Base-by-base conservation (phyloP, 441 rosid genomes). In the Adansonia madagascariensis region DNA sequence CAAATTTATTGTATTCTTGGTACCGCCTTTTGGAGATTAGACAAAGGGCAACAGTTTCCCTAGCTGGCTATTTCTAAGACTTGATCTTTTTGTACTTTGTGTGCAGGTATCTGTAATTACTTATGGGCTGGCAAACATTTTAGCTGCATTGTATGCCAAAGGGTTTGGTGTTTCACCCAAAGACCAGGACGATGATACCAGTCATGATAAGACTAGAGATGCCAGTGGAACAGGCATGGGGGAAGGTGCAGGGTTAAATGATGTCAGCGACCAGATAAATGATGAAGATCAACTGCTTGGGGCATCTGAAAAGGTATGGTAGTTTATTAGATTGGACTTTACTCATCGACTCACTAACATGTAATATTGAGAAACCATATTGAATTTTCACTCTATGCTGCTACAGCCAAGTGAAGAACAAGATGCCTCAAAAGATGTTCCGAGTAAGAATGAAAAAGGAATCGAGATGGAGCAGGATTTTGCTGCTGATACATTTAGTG, bases 161-260 rank as follows among this genome's bases (percentile, higher is more conserved):
- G 98, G 98, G 20, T 94, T 88, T 78, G 91, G 98, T 75, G 85
- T 76, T 77, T 73, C 95, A 80, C 80, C 83, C 15, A 88, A 88
- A 79, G 97, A 87, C 46, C 86, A 83, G 83, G 94, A 92, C 80
- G 98, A 80, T 81, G 98, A 81, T 74, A 69, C 83, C 73, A 76
- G 70, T 69, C 65, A 60, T 78, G 91, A 81, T 66, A 80, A 68
- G 82, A 71, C 94, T 65, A 85, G 89, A 86, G 86, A 81, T 80
- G 94, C 91, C 64, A 90, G 82, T 79, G 98, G 99, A 80, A 94
- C 94, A 6, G 99, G 98, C 63, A 88, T 97, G 97, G 98, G 99
- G 22, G 98, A 93, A 83, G 99, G 98, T 71, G 88, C 74, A 9
- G 98, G 98, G 52, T 81, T 78, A 72, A 91, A 89, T 20, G 98